Conservation (phyloP, 257 asterid genomes). For the Craterostigma plantagineum region DNA sequence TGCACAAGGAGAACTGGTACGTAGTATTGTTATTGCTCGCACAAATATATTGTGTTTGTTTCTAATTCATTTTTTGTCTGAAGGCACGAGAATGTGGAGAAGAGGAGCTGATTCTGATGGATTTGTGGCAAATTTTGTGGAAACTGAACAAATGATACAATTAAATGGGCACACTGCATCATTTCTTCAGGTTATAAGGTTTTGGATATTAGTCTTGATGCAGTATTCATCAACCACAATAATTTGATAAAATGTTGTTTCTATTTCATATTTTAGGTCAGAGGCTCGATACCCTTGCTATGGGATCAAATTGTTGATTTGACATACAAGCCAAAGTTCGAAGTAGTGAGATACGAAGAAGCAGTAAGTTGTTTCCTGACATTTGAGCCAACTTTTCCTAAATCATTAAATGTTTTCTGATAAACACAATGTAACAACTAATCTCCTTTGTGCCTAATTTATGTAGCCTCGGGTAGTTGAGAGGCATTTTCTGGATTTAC, state of each 20-base stretch:
- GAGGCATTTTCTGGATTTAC: slow-evolving; percentile 39
- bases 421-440: too few species aligned
- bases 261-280: slow-evolving; percentile 34
- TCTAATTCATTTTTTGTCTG: slow-evolving; percentile 8
- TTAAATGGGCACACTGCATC: slow-evolving; percentile 73
- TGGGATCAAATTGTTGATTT: slow-evolving; percentile 99
- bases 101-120: slow-evolving; percentile 99
- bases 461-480: slow-evolving; percentile 81
- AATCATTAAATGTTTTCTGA: too few species aligned
- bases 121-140: slow-evolving; percentile 97
- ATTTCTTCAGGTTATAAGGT: slow-evolving; percentile 95
- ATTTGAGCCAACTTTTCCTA: too few species aligned
- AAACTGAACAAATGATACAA: slow-evolving; percentile 81
- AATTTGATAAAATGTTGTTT: too few species aligned
- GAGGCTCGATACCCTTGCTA: slow-evolving; percentile 92
- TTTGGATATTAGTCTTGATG: too few species aligned
- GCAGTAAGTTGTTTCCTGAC: slow-evolving; percentile 43
- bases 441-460: neutral
- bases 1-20: slow-evolving; percentile 92
- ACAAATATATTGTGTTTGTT: too few species aligned
- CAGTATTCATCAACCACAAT: slow-evolving; percentile 9
- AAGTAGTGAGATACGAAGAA: slow-evolving; percentile 68
- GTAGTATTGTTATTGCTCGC: neutral
- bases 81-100: slow-evolving; percentile 99
- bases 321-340: slow-evolving; percentile 88